Base-by-base conservation (phyloP, 2,329 filamentous ascomycete genomes). In the Alternaria sp. region DNA sequence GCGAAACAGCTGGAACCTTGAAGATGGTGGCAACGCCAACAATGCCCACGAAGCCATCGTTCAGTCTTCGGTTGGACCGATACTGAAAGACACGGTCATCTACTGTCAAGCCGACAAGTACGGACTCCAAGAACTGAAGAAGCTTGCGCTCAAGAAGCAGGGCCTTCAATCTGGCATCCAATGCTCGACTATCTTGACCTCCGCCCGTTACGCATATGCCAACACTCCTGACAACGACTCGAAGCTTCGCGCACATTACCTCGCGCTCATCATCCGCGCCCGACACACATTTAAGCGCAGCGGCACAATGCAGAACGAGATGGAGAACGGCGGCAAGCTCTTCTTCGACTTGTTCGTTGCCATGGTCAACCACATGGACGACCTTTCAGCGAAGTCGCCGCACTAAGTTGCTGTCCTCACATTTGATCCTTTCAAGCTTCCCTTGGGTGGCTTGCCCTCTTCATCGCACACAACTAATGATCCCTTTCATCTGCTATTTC, bases 301-400 rank as follows among this genome's bases (percentile, higher is more conserved):
- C 80, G 93, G 93, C 58, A 97, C 93, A 4, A 97, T 97, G 93
- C 94, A 97, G 82, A 88, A 92, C 70, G 93, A 97, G 83, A 97
- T 97, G 93, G 91, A 91, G 79, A 88, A 89, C 65, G 94, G 94
- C 26, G 93, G 93, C 57, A 91, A 91, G 75, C 85, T 97, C 62
- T 97, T 97, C 83, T 97, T 97, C 77, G 94, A 97, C 77, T 85
- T 97, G 47, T 97, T 97, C 78, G 94, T 97, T 54, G 93, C 94
- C 17, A 88, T 97, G 81, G 93, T 92, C 81, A 97, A 97, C 78
- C 93, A 97, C 77, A 91, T 97, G 76, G 77, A 79, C 60, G 77
- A 79, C 57, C 57, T 79, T 46, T 66, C 74, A 21, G 57, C 59
- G 32, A 76, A 77, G 71, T 62, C 72, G 46, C 71, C 74, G 67